A percentile compares a stretch with the other conserved stretches of the same genome.
phyloP scores from a whole-genome alignment of 352 stramenopile genomes.

The Stramenopiles sp. region DNA sequence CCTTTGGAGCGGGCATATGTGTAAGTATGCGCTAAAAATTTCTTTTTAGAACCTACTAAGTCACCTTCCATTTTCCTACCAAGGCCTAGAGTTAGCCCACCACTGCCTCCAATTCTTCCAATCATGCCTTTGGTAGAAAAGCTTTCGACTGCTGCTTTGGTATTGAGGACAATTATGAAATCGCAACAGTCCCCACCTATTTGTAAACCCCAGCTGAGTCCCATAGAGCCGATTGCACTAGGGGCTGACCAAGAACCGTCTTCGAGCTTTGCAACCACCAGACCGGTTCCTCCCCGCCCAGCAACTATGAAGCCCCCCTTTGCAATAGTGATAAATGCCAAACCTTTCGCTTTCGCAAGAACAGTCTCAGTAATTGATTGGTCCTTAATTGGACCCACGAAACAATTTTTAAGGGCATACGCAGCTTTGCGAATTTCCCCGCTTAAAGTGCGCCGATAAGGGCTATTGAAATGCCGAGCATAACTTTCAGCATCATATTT shows the following conservation, averaged over 20 bases:
- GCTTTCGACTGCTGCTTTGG: slow-evolving; percentile 61
- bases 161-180: slow-evolving; percentile 81
- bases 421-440: slow-evolving; percentile 62
- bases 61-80: slow-evolving; percentile 51
- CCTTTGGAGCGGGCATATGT: slow-evolving; percentile 63
- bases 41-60: too few relatives aligned
- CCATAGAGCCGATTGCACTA: slow-evolving; percentile 69
- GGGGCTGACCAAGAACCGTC: slow-evolving; percentile 77
- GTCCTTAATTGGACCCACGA: slow-evolving; percentile 43
- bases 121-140: slow-evolving; percentile 55
- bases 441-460: slow-evolving; percentile 48
- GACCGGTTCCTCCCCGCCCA: slow-evolving; percentile 58
- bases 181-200: slow-evolving; percentile 71
- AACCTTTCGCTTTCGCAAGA: slow-evolving; percentile 58
- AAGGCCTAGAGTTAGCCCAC: too few relatives aligned
- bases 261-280: slow-evolving; percentile 68
- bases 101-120: too few relatives aligned
- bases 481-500: slow-evolving; percentile 19
- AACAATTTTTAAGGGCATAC: slow-evolving; percentile 68
- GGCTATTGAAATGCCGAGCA: slow-evolving; percentile 29
- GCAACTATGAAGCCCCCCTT: slow-evolving; percentile 66
- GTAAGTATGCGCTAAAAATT: slow-evolving; percentile 57
- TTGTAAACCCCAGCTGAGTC: slow-evolving; percentile 58
- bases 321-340: slow-evolving; percentile 71
- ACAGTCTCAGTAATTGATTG: slow-evolving; percentile 64